Conservation (phyloP, 2,329 filamentous ascomycete genomes). For the Rosellinia necatrix region DNA sequence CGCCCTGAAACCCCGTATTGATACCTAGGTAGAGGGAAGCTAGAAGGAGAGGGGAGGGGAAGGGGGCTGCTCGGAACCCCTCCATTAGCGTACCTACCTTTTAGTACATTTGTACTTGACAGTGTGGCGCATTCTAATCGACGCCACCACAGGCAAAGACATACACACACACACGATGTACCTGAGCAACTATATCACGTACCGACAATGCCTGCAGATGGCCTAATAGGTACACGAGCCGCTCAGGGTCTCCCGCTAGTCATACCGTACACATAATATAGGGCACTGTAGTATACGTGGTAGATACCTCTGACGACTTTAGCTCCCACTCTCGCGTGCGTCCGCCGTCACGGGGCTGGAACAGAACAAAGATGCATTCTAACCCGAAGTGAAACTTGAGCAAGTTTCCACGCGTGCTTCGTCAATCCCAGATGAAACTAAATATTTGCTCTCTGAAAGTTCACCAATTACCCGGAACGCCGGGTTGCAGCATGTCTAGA, state of each 20-base stretch:
- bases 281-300: slow-evolving; percentile 1
- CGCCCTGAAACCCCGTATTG: neutral
- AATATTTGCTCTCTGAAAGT: slow-evolving; percentile 37
- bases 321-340: slow-evolving; percentile 28
- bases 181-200: too few species aligned
- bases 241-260: neutral
- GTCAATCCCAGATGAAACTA: slow-evolving; percentile 31
- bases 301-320: slow-evolving; percentile 26
- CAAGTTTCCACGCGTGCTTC: slow-evolving; percentile 29
- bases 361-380: neutral
- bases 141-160: too few species aligned
- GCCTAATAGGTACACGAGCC: too few species aligned
- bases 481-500: neutral
- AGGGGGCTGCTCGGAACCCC: neutral
- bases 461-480: slow-evolving; percentile 29
- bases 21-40: too few species aligned
- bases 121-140: slow-evolving; percentile 33
- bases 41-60: neutral
- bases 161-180: too few species aligned
- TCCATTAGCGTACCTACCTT: too few species aligned
- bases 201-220: too few species aligned
- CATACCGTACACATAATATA: neutral
- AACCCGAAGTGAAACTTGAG: slow-evolving; percentile 34
- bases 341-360: neutral
- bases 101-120: slow-evolving; percentile 27